These are phyloP conservation scores for Tribonema minus DNA, from an alignment of 108 stramenopile genomes.

Conservation along the genomic window DNA sequence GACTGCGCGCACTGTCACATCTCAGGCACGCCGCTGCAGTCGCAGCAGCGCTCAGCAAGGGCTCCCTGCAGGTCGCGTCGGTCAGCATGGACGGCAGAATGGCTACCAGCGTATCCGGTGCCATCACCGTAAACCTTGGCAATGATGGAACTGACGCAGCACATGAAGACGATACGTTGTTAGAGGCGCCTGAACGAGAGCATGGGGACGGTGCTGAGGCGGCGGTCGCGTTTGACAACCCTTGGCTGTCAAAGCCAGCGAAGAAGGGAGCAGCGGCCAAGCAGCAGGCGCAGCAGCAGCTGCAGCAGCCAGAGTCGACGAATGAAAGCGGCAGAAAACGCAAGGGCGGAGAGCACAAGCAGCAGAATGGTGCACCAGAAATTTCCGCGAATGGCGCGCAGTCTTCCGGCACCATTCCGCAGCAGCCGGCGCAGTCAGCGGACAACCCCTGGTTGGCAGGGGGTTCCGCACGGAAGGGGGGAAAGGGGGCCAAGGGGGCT, in stretches of 20 bases:
- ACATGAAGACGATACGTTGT: not conserved
- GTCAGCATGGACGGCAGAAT: constrained; percentile 14
- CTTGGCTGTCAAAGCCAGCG: no score
- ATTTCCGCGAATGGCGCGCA: no score
- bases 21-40: constrained; percentile 1
- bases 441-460: not conserved
- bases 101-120: not conserved
- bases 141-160: not conserved
- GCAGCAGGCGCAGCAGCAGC: not conserved
- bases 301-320: not conserved
- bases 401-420: no score
- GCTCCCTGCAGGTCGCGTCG: constrained; percentile 7
- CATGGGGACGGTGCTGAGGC: not conserved
- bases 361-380: no score
- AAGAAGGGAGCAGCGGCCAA: not conserved
- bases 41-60: not conserved
- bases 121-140: constrained; percentile 23
- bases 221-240: no score
- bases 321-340: not conserved
- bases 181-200: no score
- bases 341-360: not conserved
- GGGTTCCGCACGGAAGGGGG: not conserved
- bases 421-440: no score
- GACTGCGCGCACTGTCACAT: no score
- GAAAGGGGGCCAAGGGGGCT: not conserved